A percentile compares a stretch with the other conserved stretches of the same genome.
These are phyloP conservation scores for Moricandia arvensis DNA, from an alignment of 345 rosid species.

Conservation along the genomic window DNA sequence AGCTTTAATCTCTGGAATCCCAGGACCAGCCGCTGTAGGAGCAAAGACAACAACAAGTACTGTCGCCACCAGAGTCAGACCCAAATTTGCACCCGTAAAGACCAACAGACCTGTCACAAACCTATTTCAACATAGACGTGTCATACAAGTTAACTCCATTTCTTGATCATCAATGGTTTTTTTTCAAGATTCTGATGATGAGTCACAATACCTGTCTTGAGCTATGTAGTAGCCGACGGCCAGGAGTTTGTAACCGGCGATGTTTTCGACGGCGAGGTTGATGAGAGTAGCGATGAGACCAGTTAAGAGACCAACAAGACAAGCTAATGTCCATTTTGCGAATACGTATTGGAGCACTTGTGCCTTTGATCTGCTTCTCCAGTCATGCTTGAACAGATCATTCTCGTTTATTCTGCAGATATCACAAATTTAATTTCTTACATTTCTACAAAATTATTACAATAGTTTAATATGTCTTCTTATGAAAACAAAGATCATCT, in stretches of 20 bases:
- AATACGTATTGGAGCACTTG: constrained; percentile 82
- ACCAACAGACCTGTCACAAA: constrained; percentile 51
- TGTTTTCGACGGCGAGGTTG: constrained; percentile 88
- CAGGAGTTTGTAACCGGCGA: constrained; percentile 95
- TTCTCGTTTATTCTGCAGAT: constrained; percentile 82
- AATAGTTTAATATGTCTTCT: neutral
- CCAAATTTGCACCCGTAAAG: constrained; percentile 62
- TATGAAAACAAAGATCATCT: neutral
- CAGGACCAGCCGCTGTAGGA: constrained; percentile 96
- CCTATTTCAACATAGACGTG: constrained; percentile 45
- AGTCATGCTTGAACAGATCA: constrained; percentile 91
- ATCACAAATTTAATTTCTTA: neutral
- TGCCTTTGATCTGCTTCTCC: constrained; percentile 86
- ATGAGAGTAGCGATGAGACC: constrained; percentile 82
- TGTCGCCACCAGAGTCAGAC: constrained; percentile 62
- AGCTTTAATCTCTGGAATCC: constrained; percentile 94
- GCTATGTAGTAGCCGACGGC: constrained; percentile 59
- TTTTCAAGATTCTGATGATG: neutral
- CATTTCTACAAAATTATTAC: neutral
- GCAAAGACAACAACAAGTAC: constrained; percentile 77
- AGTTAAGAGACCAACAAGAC: constrained; percentile 79
- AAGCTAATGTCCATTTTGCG: constrained; percentile 79
- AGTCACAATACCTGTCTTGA: constrained; percentile 49
- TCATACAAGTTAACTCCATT: constrained; percentile 23
- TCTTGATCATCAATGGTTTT: neutral